Base-by-base conservation (phyloP, 305 asterid species). In the Fraxinus angustifolia region DNA sequence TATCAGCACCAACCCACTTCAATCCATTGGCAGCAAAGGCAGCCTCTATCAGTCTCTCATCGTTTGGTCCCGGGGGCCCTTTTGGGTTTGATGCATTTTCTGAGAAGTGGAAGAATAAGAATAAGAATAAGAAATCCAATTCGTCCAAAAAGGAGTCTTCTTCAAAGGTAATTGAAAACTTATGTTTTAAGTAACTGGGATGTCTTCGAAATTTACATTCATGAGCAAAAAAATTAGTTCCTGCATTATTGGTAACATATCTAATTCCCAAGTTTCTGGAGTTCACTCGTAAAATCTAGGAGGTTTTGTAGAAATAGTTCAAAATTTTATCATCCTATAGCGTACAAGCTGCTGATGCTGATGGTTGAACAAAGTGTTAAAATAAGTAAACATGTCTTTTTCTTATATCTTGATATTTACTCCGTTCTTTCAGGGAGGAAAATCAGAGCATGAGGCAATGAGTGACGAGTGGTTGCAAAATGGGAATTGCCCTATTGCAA, bases 1-100 rank as follows among this genome's bases (percentile, higher is more conserved):
- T 88, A 79, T 82, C 92, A 74, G 81, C 90, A 70, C 84, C 88
- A 17, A 80, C 88, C 71, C 92, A 87, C 74, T 96, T 94, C 90
- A 93, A 96, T 83, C 98, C 98, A 10, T 87, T 96, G 88, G 98
- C 97, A 21, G 97, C 98, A 70, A 93, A 85, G 84, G 99, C 99
- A 80, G 99, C 99, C 79, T 85, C 97, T 77, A 93, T 96, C 76
- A 94, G 99, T 87, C 95, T 96, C 78, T 91, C 99, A 35, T 87
- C 85, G 26, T 96, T 96, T 85, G 99, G 99, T 76, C 82, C 84
- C 12, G 94, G 97, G 65, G 98, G 98, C 35, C 94, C 95, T 62
- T 96, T 96, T 45, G 94, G 97, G 8, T 94, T 96, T 81, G 97
- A 96, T 83, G 91, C 97, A n/a, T 94, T 96, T 84, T 86, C 88